These are phyloP conservation scores for Tilletia horrida DNA, from an alignment of 1,284 basidiomycete genomes.

Conservation along the genomic window DNA sequence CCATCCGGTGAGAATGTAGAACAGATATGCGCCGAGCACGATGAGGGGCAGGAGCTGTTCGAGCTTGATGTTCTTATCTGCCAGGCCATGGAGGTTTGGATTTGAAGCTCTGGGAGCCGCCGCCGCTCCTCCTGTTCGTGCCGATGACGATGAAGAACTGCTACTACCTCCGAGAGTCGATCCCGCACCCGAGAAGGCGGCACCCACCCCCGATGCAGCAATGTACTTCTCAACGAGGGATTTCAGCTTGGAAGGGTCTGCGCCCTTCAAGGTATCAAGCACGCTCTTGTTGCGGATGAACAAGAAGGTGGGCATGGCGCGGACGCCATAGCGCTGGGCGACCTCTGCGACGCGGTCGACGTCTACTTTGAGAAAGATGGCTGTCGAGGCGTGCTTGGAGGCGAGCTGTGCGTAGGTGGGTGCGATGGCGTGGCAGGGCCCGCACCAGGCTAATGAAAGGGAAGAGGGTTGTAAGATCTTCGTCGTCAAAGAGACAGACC, in stretches of 20 bases:
- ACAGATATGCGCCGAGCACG: constrained; percentile 19
- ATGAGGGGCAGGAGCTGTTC: constrained; percentile 22
- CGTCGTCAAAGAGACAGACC: too few species aligned
- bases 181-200: constrained; percentile 20
- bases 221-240: constrained; percentile 20
- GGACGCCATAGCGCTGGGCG: constrained; percentile 21
- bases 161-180: constrained; percentile 19
- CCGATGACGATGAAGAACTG: too few species aligned
- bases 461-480: not conserved
- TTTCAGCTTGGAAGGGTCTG: constrained; percentile 20
- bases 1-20: constrained; percentile 19
- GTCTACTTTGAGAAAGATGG: constrained; percentile 28
- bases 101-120: not conserved
- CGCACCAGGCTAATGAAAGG: constrained; percentile 21
- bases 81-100: not conserved
- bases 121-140: not conserved
- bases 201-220: not conserved
- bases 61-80: constrained; percentile 5
- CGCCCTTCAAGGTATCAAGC: constrained; percentile 26
- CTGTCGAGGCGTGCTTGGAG: constrained; percentile 5
- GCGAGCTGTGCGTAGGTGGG: constrained; percentile 23
- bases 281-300: constrained; percentile 25
- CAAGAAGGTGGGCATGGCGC: constrained; percentile 30
- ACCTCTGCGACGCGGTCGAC: constrained; percentile 21
- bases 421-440: constrained; percentile 25